Percentiles rank a stretch among this genome's conserved stretches.
These are phyloP conservation scores for Phalaenopsis aphrodite DNA, from an alignment of 106 monocot genomes.

Conservation along the genomic window DNA sequence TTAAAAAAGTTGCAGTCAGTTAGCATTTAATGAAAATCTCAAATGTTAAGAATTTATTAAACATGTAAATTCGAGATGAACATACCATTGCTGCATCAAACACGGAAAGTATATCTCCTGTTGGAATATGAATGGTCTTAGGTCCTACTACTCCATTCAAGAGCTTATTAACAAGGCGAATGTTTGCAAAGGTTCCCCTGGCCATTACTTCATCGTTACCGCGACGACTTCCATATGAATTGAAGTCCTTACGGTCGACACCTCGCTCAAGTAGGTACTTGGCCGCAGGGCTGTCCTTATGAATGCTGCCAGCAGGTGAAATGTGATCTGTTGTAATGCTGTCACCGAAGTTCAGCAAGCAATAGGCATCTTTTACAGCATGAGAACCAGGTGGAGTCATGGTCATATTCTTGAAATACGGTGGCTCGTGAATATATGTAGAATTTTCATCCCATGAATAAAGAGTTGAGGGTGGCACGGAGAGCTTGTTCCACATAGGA, in stretches of 20 bases:
- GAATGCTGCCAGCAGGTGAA: conserved; percentile 74
- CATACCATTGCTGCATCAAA: conserved; percentile 80
- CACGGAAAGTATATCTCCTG: conserved; percentile 74
- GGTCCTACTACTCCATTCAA: conserved; percentile 81
- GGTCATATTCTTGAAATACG: conserved; percentile 70
- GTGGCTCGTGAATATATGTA: conserved; percentile 80
- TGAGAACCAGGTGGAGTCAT: conserved; percentile 67
- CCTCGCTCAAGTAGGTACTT: conserved; percentile 68
- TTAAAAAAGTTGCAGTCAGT: not conserved
- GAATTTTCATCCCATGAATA: conserved; percentile 70
- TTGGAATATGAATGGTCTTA: conserved; percentile 72
- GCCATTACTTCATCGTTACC: conserved; percentile 82
- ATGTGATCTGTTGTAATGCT: conserved; percentile 79
- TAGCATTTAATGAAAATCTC: not conserved
- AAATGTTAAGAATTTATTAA: not conserved
- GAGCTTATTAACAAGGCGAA: conserved; percentile 70
- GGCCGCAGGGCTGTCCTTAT: conserved; percentile 79
- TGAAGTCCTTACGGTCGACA: conserved; percentile 66
- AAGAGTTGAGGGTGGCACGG: conserved; percentile 38
- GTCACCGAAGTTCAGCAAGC: conserved; percentile 68
- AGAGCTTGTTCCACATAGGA: conserved; percentile 73
- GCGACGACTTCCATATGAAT: conserved; percentile 81
- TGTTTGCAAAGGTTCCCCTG: conserved; percentile 85
- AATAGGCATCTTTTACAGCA: conserved; percentile 62
- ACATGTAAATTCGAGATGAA: not conserved